Base-by-base conservation (phyloP, 805 yeast species). In the Starmera dryadoides region DNA sequence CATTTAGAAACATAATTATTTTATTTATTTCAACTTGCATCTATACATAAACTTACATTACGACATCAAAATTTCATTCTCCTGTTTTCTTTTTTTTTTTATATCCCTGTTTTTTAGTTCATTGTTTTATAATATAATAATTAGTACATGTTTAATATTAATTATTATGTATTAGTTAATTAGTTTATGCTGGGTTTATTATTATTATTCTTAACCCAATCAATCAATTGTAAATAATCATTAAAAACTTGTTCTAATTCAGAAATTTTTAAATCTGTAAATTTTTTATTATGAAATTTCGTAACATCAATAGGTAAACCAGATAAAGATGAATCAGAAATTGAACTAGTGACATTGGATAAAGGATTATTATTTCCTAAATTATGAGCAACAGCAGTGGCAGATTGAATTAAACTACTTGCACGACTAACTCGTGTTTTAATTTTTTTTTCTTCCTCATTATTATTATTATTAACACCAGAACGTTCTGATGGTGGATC, bases 201-300 rank as follows among this genome's bases (percentile, higher is more conserved):
- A 16, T 30, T 12, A 11, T 30, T 30, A 4, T 30, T 30, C 9
- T 30, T 30, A 11, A 30, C 19, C 32, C 32, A 30, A 11, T 30
- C 15, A 17, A 17, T 30, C 10, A 30, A 16, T 11, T 30, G 32
- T 11, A 12, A 15, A 21, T 36, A 36, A 30, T 30, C 33, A 21
- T 36, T 21, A 16, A 36, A 36, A 20, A 36, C 16, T 17, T 29
- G 22, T 17, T 29, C 22, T 21, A 36, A 30, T 30, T 36, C 34
- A 2, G 12, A 12, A 16, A 36, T 21, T 15, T 21, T 36, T 20
- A 36, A 20, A 15, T 30, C 33, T 21, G 28, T 12, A 22, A 36
- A 36, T 12, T 36, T 3, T 21, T 36, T 36, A 5, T 20, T 15
- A 12, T 16, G 9, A 15, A 20, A 36, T 22, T 21, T 29, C 6